Percentiles rank a stretch among this genome's conserved stretches.
phyloP scores from a whole-genome alignment of 106 monocot genomes.

The Allium cepa region DNA sequence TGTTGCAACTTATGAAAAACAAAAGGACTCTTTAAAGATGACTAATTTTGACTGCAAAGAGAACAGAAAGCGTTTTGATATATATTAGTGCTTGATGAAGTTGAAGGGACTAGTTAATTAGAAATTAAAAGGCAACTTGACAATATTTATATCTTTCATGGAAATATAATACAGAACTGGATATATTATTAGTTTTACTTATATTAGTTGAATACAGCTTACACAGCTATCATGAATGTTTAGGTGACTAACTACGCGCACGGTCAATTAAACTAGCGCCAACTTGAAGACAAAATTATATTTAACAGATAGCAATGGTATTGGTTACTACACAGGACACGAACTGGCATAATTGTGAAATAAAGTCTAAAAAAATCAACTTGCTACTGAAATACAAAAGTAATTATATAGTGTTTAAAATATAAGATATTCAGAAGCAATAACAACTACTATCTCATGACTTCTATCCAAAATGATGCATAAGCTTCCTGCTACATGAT shows the following conservation, averaged over 20 bases:
- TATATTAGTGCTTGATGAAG: too few relatives aligned
- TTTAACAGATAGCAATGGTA: neutral
- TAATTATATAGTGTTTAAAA: too few relatives aligned
- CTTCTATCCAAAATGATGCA: too few relatives aligned
- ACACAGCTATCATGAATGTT: neutral
- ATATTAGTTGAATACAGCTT: neutral
- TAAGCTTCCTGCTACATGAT: too few relatives aligned
- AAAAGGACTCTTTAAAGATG: neutral
- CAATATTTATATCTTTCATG: neutral
- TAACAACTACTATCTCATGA: too few relatives aligned
- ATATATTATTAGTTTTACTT: too few relatives aligned
- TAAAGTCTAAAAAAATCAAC: neutral
- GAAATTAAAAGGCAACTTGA: neutral
- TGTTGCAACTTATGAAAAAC: neutral
- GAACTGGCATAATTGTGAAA: neutral
- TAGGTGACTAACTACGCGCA: too few relatives aligned
- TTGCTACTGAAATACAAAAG: neutral
- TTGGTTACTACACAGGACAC: neutral
- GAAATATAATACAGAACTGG: too few relatives aligned
- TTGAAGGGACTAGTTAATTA: neutral
- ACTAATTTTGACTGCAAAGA: neutral
- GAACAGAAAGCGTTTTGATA: neutral
- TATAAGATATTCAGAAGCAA: too few relatives aligned
- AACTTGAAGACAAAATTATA: neutral
- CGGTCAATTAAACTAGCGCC: slow-evolving; percentile 7